Evolutionary conservation across 1,139 yeast species (phyloP), one percentile per base, ranked within the genome.

Genomic region (Hyphopichia pseudoburtonii): DNA sequence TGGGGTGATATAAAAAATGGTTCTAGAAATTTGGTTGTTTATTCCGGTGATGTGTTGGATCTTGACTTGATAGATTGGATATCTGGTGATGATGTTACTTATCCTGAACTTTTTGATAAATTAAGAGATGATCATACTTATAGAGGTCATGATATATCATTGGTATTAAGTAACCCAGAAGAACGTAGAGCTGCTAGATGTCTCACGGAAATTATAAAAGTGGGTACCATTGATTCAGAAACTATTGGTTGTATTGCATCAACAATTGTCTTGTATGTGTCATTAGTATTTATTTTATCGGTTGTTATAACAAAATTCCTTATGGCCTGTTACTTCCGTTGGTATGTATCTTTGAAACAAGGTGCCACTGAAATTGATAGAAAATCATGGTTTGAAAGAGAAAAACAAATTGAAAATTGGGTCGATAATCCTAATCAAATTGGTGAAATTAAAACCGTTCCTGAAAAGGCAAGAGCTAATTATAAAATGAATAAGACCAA

Each of bases 201-300:
- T 62, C 68, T 92, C 38, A 70, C 85, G n/a, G 97, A 92, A 60
- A 85, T 87, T 40, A 71, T 86, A 39, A 87, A 84, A 62, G 95
- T 90, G 17, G 98, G 98, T 17, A 81, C 79, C 33, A 79, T 92
- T 39, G 97, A 92, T 57, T 80, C 94, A 1, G 89, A 87, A 38
- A 81, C 96, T 10, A 80, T 92, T 53, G 98, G 98, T n/a, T 92
- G 98, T 64, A 82, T 92, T 60, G 96, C 97, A 0, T 87, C 97
- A 1, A 71, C 78, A 44, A 81, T 89, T 33, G 96, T 90, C 2
- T 73, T 92, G 44, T 79, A 81, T 49, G 76, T 84, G 12, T 86
- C 97, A 0, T 73, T 92, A 54, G 82, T 86, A 10, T 87, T 92
- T 59, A 90, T 92, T 53, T 72, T 92, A 42, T 76, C 95, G 1